These are phyloP conservation scores for Ophiostoma sp. DNA, from an alignment of 2,329 filamentous ascomycete genomes.

Conservation along the genomic window DNA sequence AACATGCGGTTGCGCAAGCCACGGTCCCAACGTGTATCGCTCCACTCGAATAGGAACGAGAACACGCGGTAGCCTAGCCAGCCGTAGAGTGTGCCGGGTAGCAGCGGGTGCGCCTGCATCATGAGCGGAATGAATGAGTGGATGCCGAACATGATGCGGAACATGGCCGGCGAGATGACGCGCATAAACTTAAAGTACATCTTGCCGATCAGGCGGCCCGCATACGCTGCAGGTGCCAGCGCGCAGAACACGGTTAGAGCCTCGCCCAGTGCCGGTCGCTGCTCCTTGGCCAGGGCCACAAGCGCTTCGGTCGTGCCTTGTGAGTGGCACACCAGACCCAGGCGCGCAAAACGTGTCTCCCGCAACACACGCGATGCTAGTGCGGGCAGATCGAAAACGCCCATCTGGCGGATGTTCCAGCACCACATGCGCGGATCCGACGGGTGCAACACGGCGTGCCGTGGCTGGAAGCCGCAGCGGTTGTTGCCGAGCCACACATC, in stretches of 20 bases:
- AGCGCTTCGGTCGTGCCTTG: constrained; percentile 90
- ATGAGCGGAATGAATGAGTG: constrained; percentile 93
- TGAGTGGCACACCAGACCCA: constrained; percentile 82
- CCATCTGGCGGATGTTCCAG: constrained; percentile 96
- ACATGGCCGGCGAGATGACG: constrained; percentile 71
- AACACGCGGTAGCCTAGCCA: constrained; percentile 86
- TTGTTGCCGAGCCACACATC: constrained; percentile 97
- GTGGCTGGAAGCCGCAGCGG: constrained; percentile 78
- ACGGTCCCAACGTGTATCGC: constrained; percentile 79
- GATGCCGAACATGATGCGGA: constrained; percentile 83
- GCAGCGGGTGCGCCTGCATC: constrained; percentile 74
- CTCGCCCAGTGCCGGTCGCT: constrained; percentile 78
- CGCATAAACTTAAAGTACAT: constrained; percentile 93
- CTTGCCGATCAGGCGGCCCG: constrained; percentile 80
- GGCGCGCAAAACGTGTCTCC: constrained; percentile 79
- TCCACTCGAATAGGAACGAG: constrained; percentile 86
- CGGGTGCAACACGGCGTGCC: constrained; percentile 69
- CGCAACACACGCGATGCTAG: constrained; percentile 75
- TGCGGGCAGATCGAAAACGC: constrained; percentile 81
- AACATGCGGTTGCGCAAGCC: constrained; percentile 80
- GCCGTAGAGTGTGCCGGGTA: constrained; percentile 71
- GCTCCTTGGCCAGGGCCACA: constrained; percentile 84
- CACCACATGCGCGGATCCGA: constrained; percentile 90
- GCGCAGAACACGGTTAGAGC: constrained; percentile 89
- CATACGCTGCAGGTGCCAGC: constrained; percentile 86